Evolutionary conservation across 1,284 basidiomycete species (phyloP).

Genomic region (Microbotryum silenes-acaulis): DNA sequence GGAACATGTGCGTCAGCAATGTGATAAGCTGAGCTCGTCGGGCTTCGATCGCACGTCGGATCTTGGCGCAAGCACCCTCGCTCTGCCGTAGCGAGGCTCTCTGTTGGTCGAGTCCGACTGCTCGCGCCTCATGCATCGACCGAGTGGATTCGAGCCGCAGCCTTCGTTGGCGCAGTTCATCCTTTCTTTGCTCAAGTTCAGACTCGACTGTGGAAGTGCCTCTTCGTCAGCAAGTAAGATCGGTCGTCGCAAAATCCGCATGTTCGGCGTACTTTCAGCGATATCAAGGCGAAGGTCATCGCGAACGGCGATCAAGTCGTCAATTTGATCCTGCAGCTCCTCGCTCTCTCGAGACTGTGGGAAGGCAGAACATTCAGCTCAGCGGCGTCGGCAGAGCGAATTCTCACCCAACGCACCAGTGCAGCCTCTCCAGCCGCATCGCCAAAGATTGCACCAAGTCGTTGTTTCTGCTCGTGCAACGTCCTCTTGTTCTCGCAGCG

Average conservation of each 20-base stretch:
- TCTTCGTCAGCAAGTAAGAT: no score
- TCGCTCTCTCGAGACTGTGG: conserved; percentile 9
- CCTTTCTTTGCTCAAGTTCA: neutral
- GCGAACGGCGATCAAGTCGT: conserved; percentile 15
- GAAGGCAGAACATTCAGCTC: no score
- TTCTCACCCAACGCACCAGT: no score
- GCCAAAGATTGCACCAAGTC: no score
- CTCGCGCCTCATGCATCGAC: neutral
- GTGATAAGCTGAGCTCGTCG: conserved; percentile 47
- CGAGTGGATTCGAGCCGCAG: conserved; percentile 2
- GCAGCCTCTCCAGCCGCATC: no score
- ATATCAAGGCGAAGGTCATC: neutral
- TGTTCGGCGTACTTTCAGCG: no score
- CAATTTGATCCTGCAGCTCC: conserved; percentile 15
- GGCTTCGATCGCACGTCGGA: conserved; percentile 29
- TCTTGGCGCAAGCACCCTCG: neutral
- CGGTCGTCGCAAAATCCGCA: no score
- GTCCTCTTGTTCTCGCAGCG: no score
- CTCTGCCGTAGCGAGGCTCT: neutral
- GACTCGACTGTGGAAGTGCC: neutral
- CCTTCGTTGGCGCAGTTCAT: conserved; percentile 1
- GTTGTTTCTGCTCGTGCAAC: no score
- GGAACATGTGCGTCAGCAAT: conserved; percentile 71
- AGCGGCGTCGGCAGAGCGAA: no score
- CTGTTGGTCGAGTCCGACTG: neutral